Base-by-base conservation (phyloP, 129 eudicot genomes). In the Deinandra increscens region DNA sequence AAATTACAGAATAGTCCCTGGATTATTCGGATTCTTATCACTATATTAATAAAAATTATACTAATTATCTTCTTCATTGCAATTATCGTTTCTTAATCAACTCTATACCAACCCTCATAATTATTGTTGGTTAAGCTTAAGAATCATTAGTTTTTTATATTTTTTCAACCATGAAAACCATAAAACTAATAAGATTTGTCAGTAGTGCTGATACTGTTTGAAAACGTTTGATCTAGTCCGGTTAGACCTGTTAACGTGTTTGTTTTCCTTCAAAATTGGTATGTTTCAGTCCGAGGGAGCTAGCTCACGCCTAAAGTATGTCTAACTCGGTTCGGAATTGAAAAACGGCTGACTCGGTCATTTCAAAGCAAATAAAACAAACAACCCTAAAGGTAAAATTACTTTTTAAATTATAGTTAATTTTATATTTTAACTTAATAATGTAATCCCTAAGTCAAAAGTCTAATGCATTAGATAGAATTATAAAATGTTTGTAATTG, bases 41-140 rank as follows among this genome's bases (percentile, higher is more conserved):
- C 15, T 48, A 46, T 31, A 65, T 43, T 65, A 44, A 23, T 3
- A 50, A 20, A 41, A 34, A n/a, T n/a, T n/a, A n/a, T 50, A 69
- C 18, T 50, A 18, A 33, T 10, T 36, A 64, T 20, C 14, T 14
- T 4, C 48, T 14, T 22, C 4, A 38, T 38, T 11, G 29, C 72
- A 68, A 68, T 48, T 50, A 54, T 54, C 23, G 39, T 58, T 39
- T 55, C 26, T 33, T 68, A 49, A 49, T 26, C 72, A 68, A 29
- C 34, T 34, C 15, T 50, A 29, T 48, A 34, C 61, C 72, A 7
- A 68, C 33, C 49, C 14, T 49, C 13, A 68, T 68, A 36, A 34
- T 49, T 3, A 49, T 68, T 49, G 9, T 49, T 26, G 48, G 46
- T 51, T 68, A 48, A 68, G 61, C 10, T 15, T 34, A 20, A 29